Evolutionary conservation across 2,329 filamentous ascomycete species (phyloP).

Genomic region (Talaromyces marneffei): DNA sequence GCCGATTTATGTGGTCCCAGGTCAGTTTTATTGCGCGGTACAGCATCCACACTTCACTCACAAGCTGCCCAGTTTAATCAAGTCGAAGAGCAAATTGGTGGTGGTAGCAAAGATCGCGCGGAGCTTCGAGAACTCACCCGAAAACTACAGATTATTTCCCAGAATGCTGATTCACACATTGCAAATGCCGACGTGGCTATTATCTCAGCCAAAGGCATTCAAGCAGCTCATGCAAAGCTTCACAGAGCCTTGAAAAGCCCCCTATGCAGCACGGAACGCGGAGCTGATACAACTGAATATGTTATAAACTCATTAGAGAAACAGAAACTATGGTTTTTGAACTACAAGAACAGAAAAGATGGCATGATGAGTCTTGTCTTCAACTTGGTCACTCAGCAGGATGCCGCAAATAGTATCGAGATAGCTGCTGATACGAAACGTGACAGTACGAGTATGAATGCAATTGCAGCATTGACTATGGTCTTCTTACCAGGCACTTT

Average conservation of each 20-base stretch:
- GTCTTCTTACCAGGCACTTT: conserved; percentile 25
- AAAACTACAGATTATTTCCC: conserved; percentile 26
- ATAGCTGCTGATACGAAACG: conserved; percentile 23
- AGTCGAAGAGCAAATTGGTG: conserved; percentile 20
- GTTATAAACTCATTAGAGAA: conserved; percentile 25
- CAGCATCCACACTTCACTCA: background rate
- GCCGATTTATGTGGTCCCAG: background rate
- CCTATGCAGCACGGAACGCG: conserved; percentile 3
- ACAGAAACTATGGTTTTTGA: conserved; percentile 24
- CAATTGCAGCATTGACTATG: conserved; percentile 30
- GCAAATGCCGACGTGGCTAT: conserved; percentile 26
- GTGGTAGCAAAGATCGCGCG: conserved; percentile 19
- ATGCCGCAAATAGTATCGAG: conserved; percentile 26
- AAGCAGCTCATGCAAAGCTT: conserved; percentile 17
- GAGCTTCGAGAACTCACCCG: conserved; percentile 22
- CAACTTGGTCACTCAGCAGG: conserved; percentile 27
- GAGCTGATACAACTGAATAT: conserved; percentile 22
- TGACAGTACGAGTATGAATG: conserved; percentile 28
- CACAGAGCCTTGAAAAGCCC: background rate
- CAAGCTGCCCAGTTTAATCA: conserved; percentile 15
- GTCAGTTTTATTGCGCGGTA: background rate
- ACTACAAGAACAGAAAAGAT: conserved; percentile 24
- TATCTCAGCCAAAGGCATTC: conserved; percentile 21
- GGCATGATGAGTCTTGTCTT: conserved; percentile 22
- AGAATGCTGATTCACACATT: conserved; percentile 25